These are phyloP conservation scores for Penstemon barbatus DNA, from an alignment of 257 asterid genomes.

Conservation along the genomic window DNA sequence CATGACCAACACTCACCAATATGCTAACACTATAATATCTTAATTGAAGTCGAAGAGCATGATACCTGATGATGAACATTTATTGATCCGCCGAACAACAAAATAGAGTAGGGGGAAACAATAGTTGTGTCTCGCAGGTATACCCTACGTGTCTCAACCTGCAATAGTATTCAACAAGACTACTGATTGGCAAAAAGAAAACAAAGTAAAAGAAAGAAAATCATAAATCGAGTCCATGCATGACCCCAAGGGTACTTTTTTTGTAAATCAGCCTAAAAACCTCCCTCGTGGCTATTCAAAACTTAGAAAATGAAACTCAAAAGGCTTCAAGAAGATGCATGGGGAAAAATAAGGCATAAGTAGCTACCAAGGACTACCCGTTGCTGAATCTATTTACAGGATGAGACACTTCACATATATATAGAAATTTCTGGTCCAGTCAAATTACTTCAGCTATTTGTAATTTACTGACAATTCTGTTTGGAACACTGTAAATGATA, in stretches of 20 bases:
- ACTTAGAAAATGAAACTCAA: neutral
- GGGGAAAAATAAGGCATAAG: neutral
- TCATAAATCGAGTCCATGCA: neutral
- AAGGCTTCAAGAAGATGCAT: neutral
- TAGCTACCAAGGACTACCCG: too few relatives aligned
- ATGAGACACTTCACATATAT: constrained; percentile 12
- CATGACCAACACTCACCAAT: constrained; percentile 13
- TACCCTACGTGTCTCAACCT: constrained; percentile 92
- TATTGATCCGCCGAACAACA: constrained; percentile 92
- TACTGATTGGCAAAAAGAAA: constrained; percentile 19
- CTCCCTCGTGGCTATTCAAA: neutral
- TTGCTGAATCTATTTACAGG: neutral
- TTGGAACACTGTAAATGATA: neutral
- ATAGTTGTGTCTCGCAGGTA: constrained; percentile 86
- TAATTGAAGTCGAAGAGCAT: constrained; percentile 21
- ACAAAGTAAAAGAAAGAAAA: neutral
- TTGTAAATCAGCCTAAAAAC: constrained; percentile 2
- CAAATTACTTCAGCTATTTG: constrained; percentile 10
- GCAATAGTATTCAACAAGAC: constrained; percentile 33
- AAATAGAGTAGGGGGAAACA: constrained; percentile 83
- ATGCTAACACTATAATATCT: constrained; percentile 1
- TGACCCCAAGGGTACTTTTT: neutral
- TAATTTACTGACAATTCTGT: neutral
- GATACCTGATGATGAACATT: constrained; percentile 90
- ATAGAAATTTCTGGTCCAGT: neutral